Conservation (phyloP, 768 basidiomycete species). For the Mrakia gelida region DNA sequence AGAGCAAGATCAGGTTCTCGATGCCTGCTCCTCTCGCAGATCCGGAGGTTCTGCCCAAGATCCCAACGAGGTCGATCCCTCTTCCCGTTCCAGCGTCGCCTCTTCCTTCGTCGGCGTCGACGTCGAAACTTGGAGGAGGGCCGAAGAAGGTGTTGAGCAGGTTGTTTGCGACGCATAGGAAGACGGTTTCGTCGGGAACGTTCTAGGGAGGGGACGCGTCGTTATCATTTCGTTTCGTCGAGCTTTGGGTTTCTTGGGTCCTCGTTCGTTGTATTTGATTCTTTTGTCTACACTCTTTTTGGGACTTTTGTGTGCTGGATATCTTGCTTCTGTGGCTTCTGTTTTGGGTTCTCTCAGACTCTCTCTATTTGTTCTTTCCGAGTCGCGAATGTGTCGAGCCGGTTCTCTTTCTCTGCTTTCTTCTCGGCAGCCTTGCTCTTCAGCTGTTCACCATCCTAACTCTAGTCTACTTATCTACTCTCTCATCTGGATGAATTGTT, state of each 20-base stretch:
- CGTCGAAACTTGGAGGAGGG: neutral
- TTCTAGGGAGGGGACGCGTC: neutral
- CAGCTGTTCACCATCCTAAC: neutral
- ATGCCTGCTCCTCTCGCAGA: neutral
- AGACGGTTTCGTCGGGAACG: neutral
- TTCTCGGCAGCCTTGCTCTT: neutral
- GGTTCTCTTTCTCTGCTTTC: neutral
- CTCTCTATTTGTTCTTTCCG: neutral
- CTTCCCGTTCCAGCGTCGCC: neutral
- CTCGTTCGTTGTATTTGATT: neutral
- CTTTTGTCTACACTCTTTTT: too few species aligned
- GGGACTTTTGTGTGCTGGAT: too few species aligned
- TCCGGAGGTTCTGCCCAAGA: neutral
- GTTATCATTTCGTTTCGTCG: too few species aligned
- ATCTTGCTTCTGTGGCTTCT: too few species aligned
- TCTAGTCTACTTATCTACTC: neutral
- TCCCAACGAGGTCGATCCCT: neutral
- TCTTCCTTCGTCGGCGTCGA: neutral
- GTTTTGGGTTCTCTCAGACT: neutral
- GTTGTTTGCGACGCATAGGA: neutral
- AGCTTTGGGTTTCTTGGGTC: neutral
- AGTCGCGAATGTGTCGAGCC: neutral
- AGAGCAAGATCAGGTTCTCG: neutral
- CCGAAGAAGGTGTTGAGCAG: neutral
- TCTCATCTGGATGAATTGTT: neutral